These are phyloP conservation scores for Melanomma pulvis-pyrius DNA, from an alignment of 495 filamentous ascomycete species.

Conservation along the genomic window DNA sequence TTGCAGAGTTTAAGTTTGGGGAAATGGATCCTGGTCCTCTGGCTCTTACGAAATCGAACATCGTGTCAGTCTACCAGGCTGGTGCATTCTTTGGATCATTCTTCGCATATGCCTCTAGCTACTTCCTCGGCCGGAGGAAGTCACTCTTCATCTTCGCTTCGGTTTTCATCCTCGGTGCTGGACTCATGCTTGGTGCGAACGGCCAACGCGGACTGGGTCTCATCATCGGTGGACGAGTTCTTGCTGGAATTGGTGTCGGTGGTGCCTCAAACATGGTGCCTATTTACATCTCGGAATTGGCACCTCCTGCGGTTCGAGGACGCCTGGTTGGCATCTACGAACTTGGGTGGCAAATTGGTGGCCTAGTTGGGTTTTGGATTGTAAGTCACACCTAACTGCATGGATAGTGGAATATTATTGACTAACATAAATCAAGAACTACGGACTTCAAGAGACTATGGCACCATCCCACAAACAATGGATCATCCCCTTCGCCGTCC, in stretches of 20 bases:
- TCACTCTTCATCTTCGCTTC: constrained; percentile 33
- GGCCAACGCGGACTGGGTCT: constrained; percentile 60
- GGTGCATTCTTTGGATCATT: constrained; percentile 43
- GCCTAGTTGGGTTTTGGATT: constrained; percentile 72
- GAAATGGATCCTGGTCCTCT: constrained; percentile 3
- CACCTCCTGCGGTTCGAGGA: constrained; percentile 49
- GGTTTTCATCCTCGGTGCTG: constrained; percentile 40
- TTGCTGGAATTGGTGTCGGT: constrained; percentile 49
- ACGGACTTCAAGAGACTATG: constrained; percentile 54
- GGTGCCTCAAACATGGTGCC: constrained; percentile 46
- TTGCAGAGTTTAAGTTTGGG: constrained; percentile 25
- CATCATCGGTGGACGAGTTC: constrained; percentile 50
- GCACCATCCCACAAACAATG: constrained; percentile 54
- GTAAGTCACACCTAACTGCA: constrained; percentile 30
- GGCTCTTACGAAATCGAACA: constrained; percentile 45
- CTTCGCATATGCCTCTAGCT: constrained; percentile 33
- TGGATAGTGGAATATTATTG: not conserved
- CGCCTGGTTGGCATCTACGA: constrained; percentile 66
- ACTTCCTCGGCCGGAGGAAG: constrained; percentile 35
- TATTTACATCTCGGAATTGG: constrained; percentile 50
- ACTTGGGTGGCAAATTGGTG: constrained; percentile 72
- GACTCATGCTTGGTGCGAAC: constrained; percentile 46
- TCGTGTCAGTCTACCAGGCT: constrained; percentile 64
- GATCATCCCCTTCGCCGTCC: constrained; percentile 61
- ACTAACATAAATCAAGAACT: constrained; percentile 39